A percentile compares a stretch with the other conserved stretches of the same genome.
These are phyloP conservation scores for Pseudocercospora ulei DNA, from an alignment of 2,329 filamentous ascomycete genomes.

Conservation along the genomic window DNA sequence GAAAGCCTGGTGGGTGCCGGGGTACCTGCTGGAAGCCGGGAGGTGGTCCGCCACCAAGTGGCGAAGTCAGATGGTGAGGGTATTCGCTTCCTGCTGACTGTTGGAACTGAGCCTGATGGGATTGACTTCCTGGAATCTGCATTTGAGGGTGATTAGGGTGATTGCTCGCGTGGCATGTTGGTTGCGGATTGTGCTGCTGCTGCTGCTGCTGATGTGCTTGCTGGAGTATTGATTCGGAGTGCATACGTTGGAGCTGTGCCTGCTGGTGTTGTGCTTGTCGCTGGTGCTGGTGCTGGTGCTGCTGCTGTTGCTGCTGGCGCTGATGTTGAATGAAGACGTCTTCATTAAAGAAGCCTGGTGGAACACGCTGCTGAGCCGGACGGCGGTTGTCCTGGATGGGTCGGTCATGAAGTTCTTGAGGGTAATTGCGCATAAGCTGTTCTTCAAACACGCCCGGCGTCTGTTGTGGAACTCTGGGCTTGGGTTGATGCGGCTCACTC, in stretches of 20 bases:
- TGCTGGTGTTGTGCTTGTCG: constrained; percentile 16
- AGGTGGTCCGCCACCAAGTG: constrained; percentile 19
- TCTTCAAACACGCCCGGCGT: constrained; percentile 33
- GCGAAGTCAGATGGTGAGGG: constrained; percentile 20
- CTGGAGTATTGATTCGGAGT: constrained; percentile 8
- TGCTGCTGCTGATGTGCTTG: constrained; percentile 11
- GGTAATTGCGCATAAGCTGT: constrained; percentile 30
- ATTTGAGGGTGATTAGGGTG: constrained; percentile 28
- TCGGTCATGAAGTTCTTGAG: constrained; percentile 23
- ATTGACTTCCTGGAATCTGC: constrained; percentile 25
- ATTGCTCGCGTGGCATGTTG: constrained; percentile 24
- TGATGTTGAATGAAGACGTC: constrained; percentile 28
- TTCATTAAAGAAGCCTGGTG: constrained; percentile 32
- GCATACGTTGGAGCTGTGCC: constrained; percentile 1
- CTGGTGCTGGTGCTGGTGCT: constrained; percentile 25
- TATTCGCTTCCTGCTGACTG: constrained; percentile 13
- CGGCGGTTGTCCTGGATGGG: constrained; percentile 8
- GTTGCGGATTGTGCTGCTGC: constrained; percentile 14
- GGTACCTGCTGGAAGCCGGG: constrained; percentile 32
- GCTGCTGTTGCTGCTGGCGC: constrained; percentile 26
- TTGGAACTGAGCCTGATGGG: constrained; percentile 14
- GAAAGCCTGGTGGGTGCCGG: constrained; percentile 31
- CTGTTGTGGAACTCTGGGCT: constrained; percentile 31
- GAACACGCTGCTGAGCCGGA: constrained; percentile 26
- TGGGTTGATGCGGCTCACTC: constrained; percentile 34